Conservation (phyloP, 352 stramenopile genomes). For the Phytophthora hibernalis region DNA sequence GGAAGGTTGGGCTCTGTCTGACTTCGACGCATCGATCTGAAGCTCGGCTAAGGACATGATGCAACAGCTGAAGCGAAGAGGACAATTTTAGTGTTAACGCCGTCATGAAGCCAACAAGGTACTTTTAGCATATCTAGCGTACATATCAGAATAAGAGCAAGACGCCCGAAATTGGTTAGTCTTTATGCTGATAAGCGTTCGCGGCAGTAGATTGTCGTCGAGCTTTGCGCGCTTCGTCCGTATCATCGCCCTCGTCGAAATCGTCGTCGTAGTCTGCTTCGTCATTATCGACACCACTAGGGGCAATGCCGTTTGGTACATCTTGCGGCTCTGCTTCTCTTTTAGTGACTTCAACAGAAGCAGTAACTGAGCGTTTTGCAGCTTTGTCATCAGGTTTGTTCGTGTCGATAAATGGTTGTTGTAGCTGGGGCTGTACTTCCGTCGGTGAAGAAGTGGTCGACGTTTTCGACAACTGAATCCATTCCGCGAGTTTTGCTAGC, state of each 20-base stretch:
- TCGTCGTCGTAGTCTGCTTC: constrained; percentile 49
- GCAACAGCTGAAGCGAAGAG: neutral
- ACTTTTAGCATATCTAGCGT: too few relatives aligned
- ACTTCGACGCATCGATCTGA: neutral
- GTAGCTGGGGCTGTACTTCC: neutral
- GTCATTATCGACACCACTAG: constrained; percentile 26
- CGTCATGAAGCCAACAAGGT: too few relatives aligned
- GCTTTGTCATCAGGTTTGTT: neutral
- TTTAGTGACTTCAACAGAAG: neutral
- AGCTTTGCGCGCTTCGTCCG: constrained; percentile 23
- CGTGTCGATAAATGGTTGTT: neutral
- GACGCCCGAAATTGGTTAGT: constrained; percentile 1
- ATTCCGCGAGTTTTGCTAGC: constrained; percentile 37
- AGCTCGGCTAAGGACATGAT: constrained; percentile 12
- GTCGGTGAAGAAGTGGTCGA: neutral
- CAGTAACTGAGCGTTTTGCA: neutral
- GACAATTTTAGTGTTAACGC: constrained; percentile 20
- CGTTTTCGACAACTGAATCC: constrained; percentile 39
- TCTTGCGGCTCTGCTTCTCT: constrained; percentile 9
- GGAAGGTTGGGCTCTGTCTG: neutral
- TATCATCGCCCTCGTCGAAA: constrained; percentile 49
- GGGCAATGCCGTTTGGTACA: neutral
- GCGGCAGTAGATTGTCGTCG: constrained; percentile 19
- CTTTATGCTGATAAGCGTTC: constrained; percentile 10
- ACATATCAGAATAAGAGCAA: neutral